These are phyloP conservation scores for Escovopsis sp. DNA, from an alignment of 2,329 filamentous ascomycete species.

Conservation along the genomic window DNA sequence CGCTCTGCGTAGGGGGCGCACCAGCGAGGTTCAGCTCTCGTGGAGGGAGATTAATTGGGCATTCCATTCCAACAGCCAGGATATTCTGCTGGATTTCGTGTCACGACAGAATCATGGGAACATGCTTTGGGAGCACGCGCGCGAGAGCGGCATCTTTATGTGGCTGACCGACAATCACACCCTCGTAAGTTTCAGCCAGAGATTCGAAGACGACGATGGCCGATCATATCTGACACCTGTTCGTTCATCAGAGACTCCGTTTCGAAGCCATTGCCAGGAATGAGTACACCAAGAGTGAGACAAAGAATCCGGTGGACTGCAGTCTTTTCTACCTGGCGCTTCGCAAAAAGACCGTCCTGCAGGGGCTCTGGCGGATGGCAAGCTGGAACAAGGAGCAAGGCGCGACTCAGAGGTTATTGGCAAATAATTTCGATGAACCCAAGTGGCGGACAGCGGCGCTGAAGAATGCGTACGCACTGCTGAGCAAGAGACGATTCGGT, in stretches of 20 bases:
- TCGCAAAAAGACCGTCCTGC: conserved; percentile 74
- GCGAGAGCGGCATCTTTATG: conserved; percentile 83
- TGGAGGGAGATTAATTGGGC: conserved; percentile 79
- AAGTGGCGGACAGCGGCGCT: conserved; percentile 80
- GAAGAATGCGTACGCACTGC: conserved; percentile 91
- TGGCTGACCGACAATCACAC: conserved; percentile 71
- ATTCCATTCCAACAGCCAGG: conserved; percentile 71
- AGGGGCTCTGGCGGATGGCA: conserved; percentile 91
- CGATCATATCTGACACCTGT: conserved; percentile 5
- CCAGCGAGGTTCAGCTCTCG: conserved; percentile 49
- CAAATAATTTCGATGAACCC: conserved; percentile 79
- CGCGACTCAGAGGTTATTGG: conserved; percentile 62
- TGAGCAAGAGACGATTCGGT: conserved; percentile 82
- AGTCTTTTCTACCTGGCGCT: conserved; percentile 84
- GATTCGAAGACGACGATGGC: background rate
- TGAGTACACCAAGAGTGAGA: conserved; percentile 77
- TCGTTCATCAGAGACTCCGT: conserved; percentile 32
- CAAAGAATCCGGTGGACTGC: conserved; percentile 82
- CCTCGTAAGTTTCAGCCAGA: conserved; percentile 41
- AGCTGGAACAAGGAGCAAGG: conserved; percentile 74
- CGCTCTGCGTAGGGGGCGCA: conserved; percentile 50
- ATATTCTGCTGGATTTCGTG: conserved; percentile 76
- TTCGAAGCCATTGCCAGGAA: conserved; percentile 87
- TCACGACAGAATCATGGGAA: conserved; percentile 63
- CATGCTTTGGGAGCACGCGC: conserved; percentile 71